Evolutionary conservation across 2,329 filamentous ascomycete genomes (phyloP).

Genomic region (Trichoderma polysporum): DNA sequence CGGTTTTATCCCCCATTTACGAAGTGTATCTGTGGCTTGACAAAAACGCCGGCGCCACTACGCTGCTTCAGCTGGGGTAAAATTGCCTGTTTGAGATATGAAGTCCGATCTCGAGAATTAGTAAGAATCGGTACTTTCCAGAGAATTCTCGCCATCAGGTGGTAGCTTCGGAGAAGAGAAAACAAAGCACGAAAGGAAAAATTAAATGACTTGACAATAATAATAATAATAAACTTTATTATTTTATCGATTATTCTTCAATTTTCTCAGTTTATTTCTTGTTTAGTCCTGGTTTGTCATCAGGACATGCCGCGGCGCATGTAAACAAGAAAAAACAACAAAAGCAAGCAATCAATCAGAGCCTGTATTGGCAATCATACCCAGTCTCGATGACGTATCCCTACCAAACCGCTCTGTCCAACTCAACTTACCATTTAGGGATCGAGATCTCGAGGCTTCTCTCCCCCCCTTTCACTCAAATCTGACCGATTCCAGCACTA

Average conservation of each 20-base stretch:
- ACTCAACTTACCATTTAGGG: background rate
- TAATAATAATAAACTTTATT: background rate
- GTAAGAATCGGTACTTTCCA: background rate
- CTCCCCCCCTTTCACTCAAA: background rate
- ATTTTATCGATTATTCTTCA: background rate
- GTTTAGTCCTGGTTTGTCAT: background rate
- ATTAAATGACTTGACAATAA: background rate
- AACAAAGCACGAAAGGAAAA: background rate
- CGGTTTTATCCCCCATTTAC: background rate
- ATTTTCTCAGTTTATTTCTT: background rate
- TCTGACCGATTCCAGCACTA: background rate
- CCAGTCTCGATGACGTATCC: constrained; percentile 5
- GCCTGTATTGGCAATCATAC: too few species aligned
- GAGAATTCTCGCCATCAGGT: background rate
- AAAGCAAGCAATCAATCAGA: background rate
- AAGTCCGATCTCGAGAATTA: background rate
- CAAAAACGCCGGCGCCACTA: background rate
- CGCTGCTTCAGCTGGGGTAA: background rate
- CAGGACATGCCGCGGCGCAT: background rate
- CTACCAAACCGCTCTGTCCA: background rate
- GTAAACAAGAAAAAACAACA: background rate
- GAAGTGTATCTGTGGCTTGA: background rate
- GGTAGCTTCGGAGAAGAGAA: background rate
- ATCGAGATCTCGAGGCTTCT: constrained; percentile 5
- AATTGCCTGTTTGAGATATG: background rate